phyloP scores from a whole-genome alignment of 2,329 filamentous ascomycete species.

The Hypoxylon sp. region DNA sequence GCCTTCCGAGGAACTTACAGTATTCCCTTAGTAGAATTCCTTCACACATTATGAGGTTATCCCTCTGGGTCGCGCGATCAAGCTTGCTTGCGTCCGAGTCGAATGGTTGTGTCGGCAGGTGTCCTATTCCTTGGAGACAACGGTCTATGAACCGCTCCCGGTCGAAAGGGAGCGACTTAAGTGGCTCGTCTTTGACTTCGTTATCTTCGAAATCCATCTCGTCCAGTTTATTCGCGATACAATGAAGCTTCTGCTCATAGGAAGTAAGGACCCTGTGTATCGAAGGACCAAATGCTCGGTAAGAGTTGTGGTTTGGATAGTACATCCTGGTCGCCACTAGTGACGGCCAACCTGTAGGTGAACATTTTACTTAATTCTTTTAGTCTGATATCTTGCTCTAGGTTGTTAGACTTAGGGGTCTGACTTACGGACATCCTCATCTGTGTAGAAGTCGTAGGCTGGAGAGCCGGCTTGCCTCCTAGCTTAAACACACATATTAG shows the following conservation, averaged over 20 bases:
- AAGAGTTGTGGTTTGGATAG: constrained; percentile 36
- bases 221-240: constrained; percentile 38
- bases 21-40: constrained; percentile 32
- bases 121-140: constrained; percentile 21
- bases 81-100: neutral
- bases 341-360: constrained; percentile 36
- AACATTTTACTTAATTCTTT: constrained; percentile 18
- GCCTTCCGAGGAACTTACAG: constrained; percentile 24
- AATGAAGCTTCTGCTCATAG: constrained; percentile 38
- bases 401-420: neutral
- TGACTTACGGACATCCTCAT: constrained; percentile 41
- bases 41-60: constrained; percentile 33
- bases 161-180: constrained; percentile 43
- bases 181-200: neutral
- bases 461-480: constrained; percentile 13
- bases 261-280: constrained; percentile 25
- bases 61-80: constrained; percentile 29
- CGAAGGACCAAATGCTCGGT: constrained; percentile 37
- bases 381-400: neutral
- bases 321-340: constrained; percentile 35
- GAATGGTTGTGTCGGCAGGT: constrained; percentile 5
- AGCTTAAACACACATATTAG: constrained; percentile 30
- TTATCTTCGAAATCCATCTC: constrained; percentile 33
- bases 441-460: constrained; percentile 37
- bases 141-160: constrained; percentile 37